phyloP scores from a whole-genome alignment of 1,284 basidiomycete species.

The Rhodotorula sp. region DNA sequence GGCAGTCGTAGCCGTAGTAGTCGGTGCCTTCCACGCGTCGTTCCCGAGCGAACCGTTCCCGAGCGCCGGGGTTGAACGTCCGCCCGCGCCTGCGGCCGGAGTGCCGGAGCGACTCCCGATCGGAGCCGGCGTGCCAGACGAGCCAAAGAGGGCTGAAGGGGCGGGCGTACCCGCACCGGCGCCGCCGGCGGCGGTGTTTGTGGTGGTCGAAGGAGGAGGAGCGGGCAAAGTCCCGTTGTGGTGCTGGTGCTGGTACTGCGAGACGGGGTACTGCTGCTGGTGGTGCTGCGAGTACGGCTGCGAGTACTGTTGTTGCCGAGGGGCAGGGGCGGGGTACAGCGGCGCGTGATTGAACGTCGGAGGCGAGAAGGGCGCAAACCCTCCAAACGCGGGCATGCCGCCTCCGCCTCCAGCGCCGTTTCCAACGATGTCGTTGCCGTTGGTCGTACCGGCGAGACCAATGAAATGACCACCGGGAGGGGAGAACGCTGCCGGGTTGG shows the following conservation, averaged over 20 bases:
- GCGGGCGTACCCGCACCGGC: not conserved
- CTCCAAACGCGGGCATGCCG: constrained; percentile 20
- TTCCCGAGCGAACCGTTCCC: constrained; percentile 29
- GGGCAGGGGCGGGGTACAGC: constrained; percentile 20
- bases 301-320: not conserved
- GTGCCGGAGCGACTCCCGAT: constrained; percentile 28
- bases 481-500: constrained; percentile 10
- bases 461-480: constrained; percentile 20
- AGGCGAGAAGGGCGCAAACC: constrained; percentile 36
- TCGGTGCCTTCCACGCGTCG: constrained; percentile 24
- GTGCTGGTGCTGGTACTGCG: not conserved
- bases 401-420: not conserved
- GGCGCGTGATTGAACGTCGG: constrained; percentile 32
- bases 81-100: constrained; percentile 8
- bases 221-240: not conserved
- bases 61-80: constrained; percentile 13
- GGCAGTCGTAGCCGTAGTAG: not conserved
- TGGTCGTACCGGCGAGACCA: constrained; percentile 1
- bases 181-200: constrained; percentile 1
- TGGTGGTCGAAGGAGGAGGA: constrained; percentile 1
- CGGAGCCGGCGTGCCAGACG: constrained; percentile 16
- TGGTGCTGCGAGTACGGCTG: not conserved
- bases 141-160: constrained; percentile 17
- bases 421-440: not conserved
- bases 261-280: not conserved